These are phyloP conservation scores for Populus hybrid DNA, from an alignment of 441 rosid genomes.

Conservation along the genomic window DNA sequence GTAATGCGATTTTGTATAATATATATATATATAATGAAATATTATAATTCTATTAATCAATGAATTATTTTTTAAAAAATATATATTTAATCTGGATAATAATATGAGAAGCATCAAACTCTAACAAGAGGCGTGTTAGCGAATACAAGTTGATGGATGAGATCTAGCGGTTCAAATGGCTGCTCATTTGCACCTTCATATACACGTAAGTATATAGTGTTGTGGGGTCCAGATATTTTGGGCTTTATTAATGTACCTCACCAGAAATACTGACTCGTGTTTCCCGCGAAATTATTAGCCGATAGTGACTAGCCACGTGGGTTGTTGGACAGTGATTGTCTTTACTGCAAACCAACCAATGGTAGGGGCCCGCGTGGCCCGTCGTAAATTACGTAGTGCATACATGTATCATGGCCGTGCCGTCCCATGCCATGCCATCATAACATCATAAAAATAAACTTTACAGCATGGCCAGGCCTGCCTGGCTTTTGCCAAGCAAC, in stretches of 20 bases:
- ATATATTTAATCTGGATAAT: too few relatives aligned
- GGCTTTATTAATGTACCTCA: constrained; percentile 5
- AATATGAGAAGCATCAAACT: too few relatives aligned
- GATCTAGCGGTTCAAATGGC: neutral
- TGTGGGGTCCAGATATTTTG: constrained; percentile 1
- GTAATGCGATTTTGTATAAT: too few relatives aligned
- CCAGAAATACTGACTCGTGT: constrained; percentile 25
- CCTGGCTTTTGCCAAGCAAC: neutral
- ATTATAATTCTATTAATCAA: too few relatives aligned
- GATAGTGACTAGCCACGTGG: constrained; percentile 43
- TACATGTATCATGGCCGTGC: neutral
- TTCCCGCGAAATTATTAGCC: constrained; percentile 27
- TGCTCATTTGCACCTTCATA: neutral
- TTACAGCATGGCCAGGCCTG: neutral
- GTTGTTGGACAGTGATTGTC: constrained; percentile 42
- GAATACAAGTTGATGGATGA: neutral
- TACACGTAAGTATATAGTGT: neutral
- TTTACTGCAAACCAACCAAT: constrained; percentile 13
- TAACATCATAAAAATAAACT: neutral
- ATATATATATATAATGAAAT: too few relatives aligned
- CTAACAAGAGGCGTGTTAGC: too few relatives aligned
- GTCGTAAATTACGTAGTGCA: neutral
- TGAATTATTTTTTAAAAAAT: too few relatives aligned
- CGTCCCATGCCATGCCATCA: neutral
- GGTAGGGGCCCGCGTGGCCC: constrained; percentile 19